A percentile compares a stretch with the other conserved stretches of the same genome.
These are phyloP conservation scores for Ustilago crameri DNA, from an alignment of 1,284 basidiomycete species.

Conservation along the genomic window DNA sequence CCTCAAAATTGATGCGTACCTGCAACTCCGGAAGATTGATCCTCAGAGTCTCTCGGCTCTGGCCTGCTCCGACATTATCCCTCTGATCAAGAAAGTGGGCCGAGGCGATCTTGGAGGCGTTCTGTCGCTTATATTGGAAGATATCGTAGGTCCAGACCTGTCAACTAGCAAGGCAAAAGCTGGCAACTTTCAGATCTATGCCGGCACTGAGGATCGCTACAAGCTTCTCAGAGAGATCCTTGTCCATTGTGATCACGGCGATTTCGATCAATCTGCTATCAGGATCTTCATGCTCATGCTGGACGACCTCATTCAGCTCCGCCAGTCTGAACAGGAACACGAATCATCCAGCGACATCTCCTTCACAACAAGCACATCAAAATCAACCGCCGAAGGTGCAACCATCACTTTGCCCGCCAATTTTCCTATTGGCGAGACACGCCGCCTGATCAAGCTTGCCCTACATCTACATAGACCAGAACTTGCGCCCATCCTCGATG, in stretches of 20 bases:
- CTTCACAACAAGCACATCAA: not conserved
- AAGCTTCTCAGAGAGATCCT: slow-evolving; percentile 33
- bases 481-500: slow-evolving; percentile 27
- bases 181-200: slow-evolving; percentile 32
- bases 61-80: slow-evolving; percentile 17
- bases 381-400: not conserved
- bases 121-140: slow-evolving; percentile 26
- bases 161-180: slow-evolving; percentile 12
- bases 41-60: slow-evolving; percentile 26
- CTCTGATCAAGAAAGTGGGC: slow-evolving; percentile 20
- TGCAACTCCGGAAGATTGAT: slow-evolving; percentile 29
- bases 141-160: slow-evolving; percentile 28
- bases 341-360: not conserved
- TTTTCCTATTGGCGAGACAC: slow-evolving; percentile 37
- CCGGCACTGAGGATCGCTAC: slow-evolving; percentile 33
- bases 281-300: slow-evolving; percentile 40
- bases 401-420: slow-evolving; percentile 11
- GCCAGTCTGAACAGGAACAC: not conserved
- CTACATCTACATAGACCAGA: slow-evolving; percentile 23
- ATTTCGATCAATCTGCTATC: slow-evolving; percentile 23
- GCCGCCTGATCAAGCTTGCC: slow-evolving; percentile 25
- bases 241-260: slow-evolving; percentile 16
- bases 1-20: slow-evolving; percentile 34
- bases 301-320: slow-evolving; percentile 27
- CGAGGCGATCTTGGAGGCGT: slow-evolving; percentile 23